Evolutionary conservation across 2,329 filamentous ascomycete genomes (phyloP), one percentile per base, ranked within the genome.

Genomic region (Neonectria punicea): DNA sequence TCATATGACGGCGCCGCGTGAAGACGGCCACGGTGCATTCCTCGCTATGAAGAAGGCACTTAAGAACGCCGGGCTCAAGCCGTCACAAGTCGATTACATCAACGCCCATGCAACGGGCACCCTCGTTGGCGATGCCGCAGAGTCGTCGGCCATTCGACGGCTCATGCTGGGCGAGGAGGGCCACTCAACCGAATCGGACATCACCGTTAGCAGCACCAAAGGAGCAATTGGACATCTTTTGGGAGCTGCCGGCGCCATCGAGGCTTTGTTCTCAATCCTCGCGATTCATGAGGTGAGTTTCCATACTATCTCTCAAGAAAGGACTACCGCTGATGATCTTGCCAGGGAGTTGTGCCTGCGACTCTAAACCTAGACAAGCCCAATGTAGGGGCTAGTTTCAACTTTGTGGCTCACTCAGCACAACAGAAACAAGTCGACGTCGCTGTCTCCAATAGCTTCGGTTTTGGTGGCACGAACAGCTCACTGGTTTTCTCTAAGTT

Each of bases 101-200:
- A 99, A 98, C 75, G 96, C 96, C 1, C 96, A 99, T 76, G 96
- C 95, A 1, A 99, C 96, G 1, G 93, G 92, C 22, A 99, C 95
- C 0, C 79, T 85, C 7, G 85, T 98, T 2, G 96, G 96, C 1
- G 96, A 99, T 80, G 86, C 88, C 22, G 95, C 96, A 1, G 96
- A 99, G 80, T 95, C 95, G 55, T 82, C 84, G 8, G 96, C 96
- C 0, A 95, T 98, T 71, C 90, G 89, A 66, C 81, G 87, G 0
- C 80, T 99, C 43, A 89, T 98, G 81, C 82, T 93, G 10, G 92
- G 92, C 0, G 86, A 90, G 22, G 87, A 92, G 18, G 93, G 93
- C 0, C 86, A 90, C 60, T 72, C 79, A 1, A 82, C 81, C 2
- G 86, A 92, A 44, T 81, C 82, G 2, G 80, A 92, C 9, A 86